Base-by-base conservation (phyloP, 208 protist species). In the Trypanosoma melophagium region DNA sequence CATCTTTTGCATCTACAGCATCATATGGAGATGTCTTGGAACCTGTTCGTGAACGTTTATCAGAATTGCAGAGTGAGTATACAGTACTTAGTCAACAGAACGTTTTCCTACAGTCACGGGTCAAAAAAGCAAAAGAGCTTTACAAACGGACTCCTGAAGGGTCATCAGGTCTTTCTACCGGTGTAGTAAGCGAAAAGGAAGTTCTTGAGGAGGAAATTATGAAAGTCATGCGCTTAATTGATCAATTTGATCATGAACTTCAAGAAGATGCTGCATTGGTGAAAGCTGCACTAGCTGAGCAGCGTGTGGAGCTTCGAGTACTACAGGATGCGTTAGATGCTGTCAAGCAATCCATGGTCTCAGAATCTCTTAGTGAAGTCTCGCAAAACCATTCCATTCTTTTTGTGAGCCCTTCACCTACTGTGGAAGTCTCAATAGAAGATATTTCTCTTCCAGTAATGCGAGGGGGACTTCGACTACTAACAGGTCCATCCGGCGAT, bases 281-380 rank as follows among this genome's bases (percentile, higher is more conserved):
- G 28, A 51, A 41, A n/a, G 65, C 56, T 13, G 65, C 57, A 10
- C 53, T 70, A 17, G 65, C 65, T 2, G 65, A 70, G 49, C 65
- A 70, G 31, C 65, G 65, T 9, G 35, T 63, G 28, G 65, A 70
- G 65, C 52, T 70, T 25, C 57, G 65, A 41, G 45, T 51, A 12
- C 54, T 70, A 12, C 55, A 44, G 24, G 65, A 50, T 10, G 47
- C n/a, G 9, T 22, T 59, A 24, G 55, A 61, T 10, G 38, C n/a
- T 25, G 45, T 50, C 14, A 55, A 66, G 17, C 42, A 25, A 16
- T 66, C 60, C 14, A 44, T 66, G 28, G 3, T 17, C 28, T 42
- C 16, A 31, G 51, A 56, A 22, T 53, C 35, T 25, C 21, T 50
- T 21, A 24, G 17, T 50, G 57, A 25, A 22, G 8, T 25, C 1